Percentiles rank a stretch among this genome's conserved stretches.
Conservation (phyloP, 106 monocot genomes). For the Apostasia shenzhenica region DNA sequence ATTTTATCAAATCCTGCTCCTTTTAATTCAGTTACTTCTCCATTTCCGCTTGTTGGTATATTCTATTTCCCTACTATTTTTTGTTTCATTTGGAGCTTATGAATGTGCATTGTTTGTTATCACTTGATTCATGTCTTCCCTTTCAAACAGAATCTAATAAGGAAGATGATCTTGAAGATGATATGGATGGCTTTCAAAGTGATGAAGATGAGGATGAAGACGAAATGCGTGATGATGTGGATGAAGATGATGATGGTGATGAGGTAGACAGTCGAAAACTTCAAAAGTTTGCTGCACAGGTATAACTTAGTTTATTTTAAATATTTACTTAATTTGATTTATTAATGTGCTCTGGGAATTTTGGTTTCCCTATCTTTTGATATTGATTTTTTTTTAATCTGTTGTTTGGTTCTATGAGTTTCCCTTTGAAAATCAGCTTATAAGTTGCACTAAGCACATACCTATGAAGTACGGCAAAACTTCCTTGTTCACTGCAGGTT, state of each 20-base stretch:
- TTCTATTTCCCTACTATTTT: background rate
- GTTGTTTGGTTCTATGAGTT: too few relatives aligned
- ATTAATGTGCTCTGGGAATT: background rate
- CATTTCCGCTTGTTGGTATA: background rate
- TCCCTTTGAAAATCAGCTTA: too few relatives aligned
- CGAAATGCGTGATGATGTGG: slow-evolving; percentile 61
- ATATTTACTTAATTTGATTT: background rate
- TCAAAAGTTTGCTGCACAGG: slow-evolving; percentile 82
- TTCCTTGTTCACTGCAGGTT: too few relatives aligned
- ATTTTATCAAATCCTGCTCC: background rate
- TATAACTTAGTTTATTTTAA: slow-evolving; percentile 14
- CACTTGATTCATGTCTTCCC: background rate
- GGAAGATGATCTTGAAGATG: slow-evolving; percentile 63
- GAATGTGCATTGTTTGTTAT: background rate
- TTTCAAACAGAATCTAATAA: slow-evolving; percentile 57
- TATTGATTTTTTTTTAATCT: too few relatives aligned
- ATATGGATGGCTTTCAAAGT: slow-evolving; percentile 81
- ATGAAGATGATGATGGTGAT: slow-evolving; percentile 62
- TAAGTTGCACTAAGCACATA: too few relatives aligned
- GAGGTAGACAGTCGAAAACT: slow-evolving; percentile 67
- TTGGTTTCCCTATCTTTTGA: background rate
- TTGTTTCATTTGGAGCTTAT: background rate
- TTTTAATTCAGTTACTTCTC: too few relatives aligned
- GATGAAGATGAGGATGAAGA: slow-evolving; percentile 86
- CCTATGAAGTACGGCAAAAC: too few relatives aligned